Evolutionary conservation across 805 yeast species (phyloP).

Genomic region (Allodekkera sacchari): DNA sequence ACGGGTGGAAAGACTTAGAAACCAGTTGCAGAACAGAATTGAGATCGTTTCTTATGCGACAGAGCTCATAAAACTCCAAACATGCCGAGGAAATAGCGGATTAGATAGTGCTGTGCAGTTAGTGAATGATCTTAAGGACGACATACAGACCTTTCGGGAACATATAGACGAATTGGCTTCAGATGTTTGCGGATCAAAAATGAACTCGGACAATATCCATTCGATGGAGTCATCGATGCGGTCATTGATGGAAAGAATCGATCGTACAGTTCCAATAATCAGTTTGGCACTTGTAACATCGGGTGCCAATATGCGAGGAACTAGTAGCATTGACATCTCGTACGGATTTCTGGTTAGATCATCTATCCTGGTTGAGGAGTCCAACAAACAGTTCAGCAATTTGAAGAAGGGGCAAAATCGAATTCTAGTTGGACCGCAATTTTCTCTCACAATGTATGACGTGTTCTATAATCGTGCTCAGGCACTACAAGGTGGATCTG

Average conservation of each 20-base stretch:
- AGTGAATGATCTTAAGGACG: constrained; percentile 45
- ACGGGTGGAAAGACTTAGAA: constrained; percentile 32
- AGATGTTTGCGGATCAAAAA: constrained; percentile 12
- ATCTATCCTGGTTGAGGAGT: constrained; percentile 33
- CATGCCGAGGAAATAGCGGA: constrained; percentile 54
- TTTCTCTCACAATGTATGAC: constrained; percentile 49
- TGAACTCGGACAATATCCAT: constrained; percentile 25
- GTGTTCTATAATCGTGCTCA: constrained; percentile 53
- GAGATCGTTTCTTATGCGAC: constrained; percentile 57
- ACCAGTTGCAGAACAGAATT: constrained; percentile 47
- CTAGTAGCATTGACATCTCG: constrained; percentile 42
- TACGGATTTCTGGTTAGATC: constrained; percentile 65
- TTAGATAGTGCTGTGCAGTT: constrained; percentile 46
- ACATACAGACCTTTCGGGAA: constrained; percentile 49
- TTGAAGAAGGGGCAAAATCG: neutral
- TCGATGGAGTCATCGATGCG: constrained; percentile 44
- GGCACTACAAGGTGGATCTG: constrained; percentile 18
- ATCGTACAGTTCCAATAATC: constrained; percentile 61
- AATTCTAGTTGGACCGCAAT: constrained; percentile 49
- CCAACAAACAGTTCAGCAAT: constrained; percentile 24
- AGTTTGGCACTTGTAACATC: constrained; percentile 59
- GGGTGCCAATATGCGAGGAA: constrained; percentile 48
- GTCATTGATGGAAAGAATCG: constrained; percentile 42
- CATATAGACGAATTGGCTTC: constrained; percentile 33
- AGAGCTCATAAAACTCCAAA: constrained; percentile 54